Conservation (phyloP, 2,329 filamentous ascomycete species). For the Leptoxyphium fumago region DNA sequence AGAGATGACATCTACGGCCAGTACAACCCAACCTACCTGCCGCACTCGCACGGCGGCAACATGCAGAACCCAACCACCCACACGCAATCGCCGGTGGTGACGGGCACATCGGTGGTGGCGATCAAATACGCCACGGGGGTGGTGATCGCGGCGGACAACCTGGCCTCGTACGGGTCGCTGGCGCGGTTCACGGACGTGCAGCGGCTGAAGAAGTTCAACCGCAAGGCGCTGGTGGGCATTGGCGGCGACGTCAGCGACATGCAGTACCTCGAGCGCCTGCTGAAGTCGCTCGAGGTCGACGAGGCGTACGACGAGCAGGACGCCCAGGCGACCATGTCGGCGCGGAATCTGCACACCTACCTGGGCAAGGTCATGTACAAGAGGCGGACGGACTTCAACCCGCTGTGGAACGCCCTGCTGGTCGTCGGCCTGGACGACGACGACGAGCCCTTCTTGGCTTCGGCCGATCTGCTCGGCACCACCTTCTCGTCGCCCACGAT, state of each 20-base stretch:
- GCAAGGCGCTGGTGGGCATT: constrained; percentile 75
- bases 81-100: constrained; percentile 86
- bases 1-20: constrained; percentile 93
- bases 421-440: constrained; percentile 76
- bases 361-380: constrained; percentile 91
- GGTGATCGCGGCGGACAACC: constrained; percentile 90
- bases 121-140: constrained; percentile 95
- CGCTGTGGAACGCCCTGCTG: constrained; percentile 90
- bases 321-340: constrained; percentile 45
- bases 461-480: constrained; percentile 81
- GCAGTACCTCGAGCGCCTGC: constrained; percentile 92
- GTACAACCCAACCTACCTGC: constrained; percentile 79
- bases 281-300: constrained; percentile 71
- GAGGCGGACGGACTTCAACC: constrained; percentile 89
- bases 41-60: constrained; percentile 35
- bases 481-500: constrained; percentile 79
- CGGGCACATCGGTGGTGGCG: constrained; percentile 86
- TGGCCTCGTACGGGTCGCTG: constrained; percentile 90
- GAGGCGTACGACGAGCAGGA: constrained; percentile 59
- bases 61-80: constrained; percentile 52
- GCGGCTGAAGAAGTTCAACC: constrained; percentile 79
- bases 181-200: constrained; percentile 95
- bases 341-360: constrained; percentile 92
- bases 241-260: constrained; percentile 97
- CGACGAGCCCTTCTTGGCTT: constrained; percentile 74